Evolutionary conservation across 140 eudicot genomes (phyloP).

Genomic region (Anethum foeniculum): DNA sequence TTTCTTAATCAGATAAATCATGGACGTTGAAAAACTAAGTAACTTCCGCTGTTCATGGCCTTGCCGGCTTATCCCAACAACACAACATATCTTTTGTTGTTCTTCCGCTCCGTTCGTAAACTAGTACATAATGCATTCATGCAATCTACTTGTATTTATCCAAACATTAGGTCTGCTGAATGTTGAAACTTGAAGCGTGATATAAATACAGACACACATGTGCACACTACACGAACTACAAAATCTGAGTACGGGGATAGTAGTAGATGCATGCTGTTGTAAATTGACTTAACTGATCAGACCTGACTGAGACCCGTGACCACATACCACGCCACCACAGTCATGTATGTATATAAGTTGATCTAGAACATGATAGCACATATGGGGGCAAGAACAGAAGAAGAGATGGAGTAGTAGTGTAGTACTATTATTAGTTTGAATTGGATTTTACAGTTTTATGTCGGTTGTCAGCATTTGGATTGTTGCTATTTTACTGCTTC

Average conservation of each 20-base stretch:
- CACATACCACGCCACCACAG: slow-evolving; percentile 1
- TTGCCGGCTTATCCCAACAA: too few species aligned
- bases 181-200: not conserved
- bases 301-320: slow-evolving; percentile 36
- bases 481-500: slow-evolving; percentile 5
- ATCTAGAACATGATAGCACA: not conserved
- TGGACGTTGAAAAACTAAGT: too few species aligned
- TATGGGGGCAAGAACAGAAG: not conserved
- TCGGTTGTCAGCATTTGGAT: slow-evolving; percentile 12
- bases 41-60: too few species aligned
- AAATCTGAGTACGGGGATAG: not conserved
- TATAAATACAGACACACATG: not conserved
- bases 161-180: not conserved
- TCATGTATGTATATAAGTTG: not conserved
- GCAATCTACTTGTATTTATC: not conserved
- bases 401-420: not conserved
- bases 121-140: not conserved
- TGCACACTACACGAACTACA: not conserved
- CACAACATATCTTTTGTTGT: too few species aligned
- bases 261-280: not conserved
- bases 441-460: slow-evolving; percentile 12
- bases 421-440: not conserved
- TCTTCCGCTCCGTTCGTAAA: too few species aligned
- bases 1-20: too few species aligned
- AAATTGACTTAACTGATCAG: not conserved